Percentiles rank a stretch among this genome's conserved stretches.
phyloP scores from a whole-genome alignment of 768 basidiomycete genomes.

The Pleurotus platypus region DNA sequence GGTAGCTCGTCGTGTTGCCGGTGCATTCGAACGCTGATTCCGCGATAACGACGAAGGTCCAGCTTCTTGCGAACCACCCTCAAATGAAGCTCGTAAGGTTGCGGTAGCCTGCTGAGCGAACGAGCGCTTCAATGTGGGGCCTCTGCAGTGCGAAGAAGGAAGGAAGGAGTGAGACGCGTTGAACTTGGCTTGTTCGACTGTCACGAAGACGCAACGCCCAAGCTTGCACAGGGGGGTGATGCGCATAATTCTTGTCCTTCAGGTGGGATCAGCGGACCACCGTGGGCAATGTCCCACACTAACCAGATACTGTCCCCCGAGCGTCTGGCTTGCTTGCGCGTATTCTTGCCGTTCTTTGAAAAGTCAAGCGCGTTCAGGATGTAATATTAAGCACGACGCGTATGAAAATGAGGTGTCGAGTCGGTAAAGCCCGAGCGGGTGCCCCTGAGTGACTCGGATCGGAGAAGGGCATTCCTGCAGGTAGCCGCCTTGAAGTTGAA shows the following conservation, averaged over 20 bases:
- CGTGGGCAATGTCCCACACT: no score
- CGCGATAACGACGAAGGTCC: constrained; percentile 16
- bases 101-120: constrained; percentile 37
- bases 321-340: no score
- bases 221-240: constrained; percentile 41
- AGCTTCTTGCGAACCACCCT: constrained; percentile 24
- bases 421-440: no score
- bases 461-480: no score
- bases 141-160: constrained; percentile 10
- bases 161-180: constrained; percentile 17
- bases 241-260: constrained; percentile 39
- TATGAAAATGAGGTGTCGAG: no score
- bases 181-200: constrained; percentile 38
- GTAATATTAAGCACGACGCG: no score
- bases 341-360: no score
- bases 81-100: constrained; percentile 18
- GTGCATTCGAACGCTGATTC: not conserved
- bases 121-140: constrained; percentile 39
- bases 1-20: constrained; percentile 15
- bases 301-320: no score
- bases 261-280: not conserved
- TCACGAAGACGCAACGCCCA: constrained; percentile 60
- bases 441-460: no score
- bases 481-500: no score
- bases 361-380: no score